Conservation (phyloP, 2,329 filamentous ascomycete genomes). For the Bisporella sp. region DNA sequence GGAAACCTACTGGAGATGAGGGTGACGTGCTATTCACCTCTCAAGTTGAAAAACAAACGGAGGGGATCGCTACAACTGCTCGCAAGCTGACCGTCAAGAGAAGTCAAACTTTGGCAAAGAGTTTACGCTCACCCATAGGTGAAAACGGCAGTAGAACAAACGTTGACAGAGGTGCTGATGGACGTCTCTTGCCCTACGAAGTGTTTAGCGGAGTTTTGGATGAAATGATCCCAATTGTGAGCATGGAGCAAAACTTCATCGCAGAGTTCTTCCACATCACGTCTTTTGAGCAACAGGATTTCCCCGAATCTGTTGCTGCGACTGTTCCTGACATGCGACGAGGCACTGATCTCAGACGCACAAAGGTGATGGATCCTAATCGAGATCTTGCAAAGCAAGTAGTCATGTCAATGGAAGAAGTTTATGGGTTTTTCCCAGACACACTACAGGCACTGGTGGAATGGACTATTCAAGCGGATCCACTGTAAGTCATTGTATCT, state of each 20-base stretch:
- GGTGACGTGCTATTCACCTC: slow-evolving; percentile 81
- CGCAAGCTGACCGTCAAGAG: slow-evolving; percentile 91
- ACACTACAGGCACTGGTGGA: slow-evolving; percentile 76
- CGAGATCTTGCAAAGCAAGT: slow-evolving; percentile 78
- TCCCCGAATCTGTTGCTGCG: slow-evolving; percentile 68
- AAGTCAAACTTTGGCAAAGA: slow-evolving; percentile 77
- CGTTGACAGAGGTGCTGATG: slow-evolving; percentile 50
- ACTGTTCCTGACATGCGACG: slow-evolving; percentile 60
- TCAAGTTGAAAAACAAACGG: slow-evolving; percentile 76
- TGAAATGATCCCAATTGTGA: slow-evolving; percentile 74
- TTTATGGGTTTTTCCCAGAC: slow-evolving; percentile 74
- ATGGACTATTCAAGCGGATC: slow-evolving; percentile 75
- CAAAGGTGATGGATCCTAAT: slow-evolving; percentile 81
- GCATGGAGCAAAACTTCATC: slow-evolving; percentile 94
- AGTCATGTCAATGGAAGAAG: slow-evolving; percentile 79
- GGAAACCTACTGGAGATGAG: slow-evolving; percentile 71
- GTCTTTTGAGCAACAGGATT: slow-evolving; percentile 76
- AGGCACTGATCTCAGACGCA: slow-evolving; percentile 65
- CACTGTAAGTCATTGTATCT: slow-evolving; percentile 54
- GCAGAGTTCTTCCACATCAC: slow-evolving; percentile 95
- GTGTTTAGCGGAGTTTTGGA: slow-evolving; percentile 74
- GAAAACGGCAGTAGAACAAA: slow-evolving; percentile 47
- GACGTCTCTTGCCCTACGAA: slow-evolving; percentile 68
- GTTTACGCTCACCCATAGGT: slow-evolving; percentile 59
- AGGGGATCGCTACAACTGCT: slow-evolving; percentile 68